phyloP scores from a whole-genome alignment of 306 rosid genomes.

The Cucumis sativus region Cucumber_9930_V3 NC_026656.2:11339501-11340000 shows the following conservation, averaged over 20 bases:
- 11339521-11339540: neutral
- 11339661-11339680: slow-evolving; percentile 54
- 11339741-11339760: slow-evolving; percentile 86
- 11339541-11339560: neutral
- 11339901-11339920: neutral
- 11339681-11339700: slow-evolving; percentile 61
- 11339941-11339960: neutral
- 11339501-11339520: neutral
- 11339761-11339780: neutral
- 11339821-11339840: neutral
- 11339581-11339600: neutral
- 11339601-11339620: neutral
- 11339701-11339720: slow-evolving; percentile 64
- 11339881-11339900: neutral
- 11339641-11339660: slow-evolving; percentile 8
- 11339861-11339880: neutral
- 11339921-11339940: no score
- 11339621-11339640: neutral
- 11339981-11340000: no score
- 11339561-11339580: neutral
- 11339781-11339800: neutral
- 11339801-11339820: neutral
- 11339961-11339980: neutral
- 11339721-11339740: slow-evolving; percentile 75
- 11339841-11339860: neutral